Evolutionary conservation across 495 filamentous ascomycete species (phyloP).

Genomic region (Aspergillus ostianus): DNA sequence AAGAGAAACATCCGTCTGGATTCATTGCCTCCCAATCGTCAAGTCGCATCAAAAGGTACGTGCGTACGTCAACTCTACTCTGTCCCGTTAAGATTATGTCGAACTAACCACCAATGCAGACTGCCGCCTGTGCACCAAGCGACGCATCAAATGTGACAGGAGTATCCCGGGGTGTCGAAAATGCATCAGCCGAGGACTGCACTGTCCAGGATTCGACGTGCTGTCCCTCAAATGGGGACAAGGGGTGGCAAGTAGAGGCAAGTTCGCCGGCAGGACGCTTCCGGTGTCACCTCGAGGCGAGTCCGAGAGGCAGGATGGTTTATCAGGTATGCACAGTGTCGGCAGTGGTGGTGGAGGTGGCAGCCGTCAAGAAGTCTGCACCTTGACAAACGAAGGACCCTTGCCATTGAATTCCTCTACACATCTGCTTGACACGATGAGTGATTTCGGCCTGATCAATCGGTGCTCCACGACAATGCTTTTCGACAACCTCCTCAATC

Average conservation of each 20-base stretch:
- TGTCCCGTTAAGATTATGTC: background rate
- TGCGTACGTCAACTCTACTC: background rate
- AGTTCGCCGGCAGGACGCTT: background rate
- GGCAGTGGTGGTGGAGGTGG: background rate
- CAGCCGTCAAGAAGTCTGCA: background rate
- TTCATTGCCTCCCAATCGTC: slow-evolving; percentile 16
- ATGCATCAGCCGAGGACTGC: slow-evolving; percentile 16
- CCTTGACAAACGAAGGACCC: background rate
- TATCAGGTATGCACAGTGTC: too few relatives aligned
- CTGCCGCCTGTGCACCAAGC: slow-evolving; percentile 16
- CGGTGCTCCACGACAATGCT: slow-evolving; percentile 7
- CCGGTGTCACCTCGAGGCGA: background rate
- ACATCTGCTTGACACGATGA: background rate
- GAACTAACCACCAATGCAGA: slow-evolving; percentile 1
- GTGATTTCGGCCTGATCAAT: slow-evolving; percentile 1
- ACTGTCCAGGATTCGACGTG: slow-evolving; percentile 18
- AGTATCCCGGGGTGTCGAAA: slow-evolving; percentile 20
- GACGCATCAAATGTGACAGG: slow-evolving; percentile 26
- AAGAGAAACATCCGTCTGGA: slow-evolving; percentile 20
- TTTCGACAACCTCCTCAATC: slow-evolving; percentile 13
- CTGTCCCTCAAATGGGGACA: slow-evolving; percentile 18
- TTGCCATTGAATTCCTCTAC: background rate
- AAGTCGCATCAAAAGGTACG: slow-evolving; percentile 16
- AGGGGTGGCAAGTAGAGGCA: slow-evolving; percentile 14
- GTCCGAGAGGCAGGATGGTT: background rate